Conservation (phyloP, 2,329 filamentous ascomycete genomes). For the Cytospora piceae region DNA sequence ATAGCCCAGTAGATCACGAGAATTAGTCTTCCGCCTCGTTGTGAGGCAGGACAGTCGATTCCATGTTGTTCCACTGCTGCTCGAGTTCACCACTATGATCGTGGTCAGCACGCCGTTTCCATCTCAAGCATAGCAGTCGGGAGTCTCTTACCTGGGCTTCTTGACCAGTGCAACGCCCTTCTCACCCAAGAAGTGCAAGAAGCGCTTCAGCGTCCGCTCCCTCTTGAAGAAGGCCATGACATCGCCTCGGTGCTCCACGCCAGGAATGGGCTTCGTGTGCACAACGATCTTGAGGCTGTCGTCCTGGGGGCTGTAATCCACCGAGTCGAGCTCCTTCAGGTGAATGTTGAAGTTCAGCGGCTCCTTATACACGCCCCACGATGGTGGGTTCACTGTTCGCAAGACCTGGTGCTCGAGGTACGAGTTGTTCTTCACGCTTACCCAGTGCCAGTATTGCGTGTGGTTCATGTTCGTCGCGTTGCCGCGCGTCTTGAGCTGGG, state of each 20-base stretch:
- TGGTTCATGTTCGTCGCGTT: conserved; percentile 51
- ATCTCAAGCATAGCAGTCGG: not conserved
- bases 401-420: conserved; percentile 60
- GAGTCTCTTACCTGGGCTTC: conserved; percentile 44
- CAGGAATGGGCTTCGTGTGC: conserved; percentile 40
- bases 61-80: conserved; percentile 41
- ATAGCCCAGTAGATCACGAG: not conserved
- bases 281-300: conserved; percentile 49
- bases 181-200: conserved; percentile 51
- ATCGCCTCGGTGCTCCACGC: conserved; percentile 46
- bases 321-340: conserved; percentile 50
- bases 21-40: conserved; percentile 18
- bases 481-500: conserved; percentile 54
- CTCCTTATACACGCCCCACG: conserved; percentile 55
- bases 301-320: conserved; percentile 42
- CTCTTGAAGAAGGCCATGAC: conserved; percentile 58
- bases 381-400: conserved; percentile 45
- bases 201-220: conserved; percentile 55
- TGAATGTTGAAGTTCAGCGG: conserved; percentile 56
- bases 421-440: conserved; percentile 39
- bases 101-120: conserved; percentile 14
- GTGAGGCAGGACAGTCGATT: conserved; percentile 40
- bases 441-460: conserved; percentile 62
- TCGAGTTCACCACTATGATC: conserved; percentile 42
- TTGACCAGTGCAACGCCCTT: conserved; percentile 48